Evolutionary conservation across 208 protist genomes (phyloP).

Genomic region (Trypanosoma avium): DNA sequence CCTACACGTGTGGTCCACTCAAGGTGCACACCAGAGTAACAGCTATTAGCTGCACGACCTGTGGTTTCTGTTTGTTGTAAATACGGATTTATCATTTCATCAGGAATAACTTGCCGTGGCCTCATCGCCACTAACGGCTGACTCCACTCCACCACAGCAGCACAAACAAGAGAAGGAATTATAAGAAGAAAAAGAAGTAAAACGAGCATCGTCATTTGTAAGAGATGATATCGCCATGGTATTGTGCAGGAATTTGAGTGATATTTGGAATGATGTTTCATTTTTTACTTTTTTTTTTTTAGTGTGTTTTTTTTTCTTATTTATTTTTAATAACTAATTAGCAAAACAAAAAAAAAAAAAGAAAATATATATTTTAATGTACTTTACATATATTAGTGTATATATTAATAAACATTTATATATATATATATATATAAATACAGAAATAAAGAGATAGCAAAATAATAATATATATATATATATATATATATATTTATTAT

Average conservation of each 20-base stretch:
- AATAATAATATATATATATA: no score
- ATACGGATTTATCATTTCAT: constrained; percentile 17
- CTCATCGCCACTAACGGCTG: constrained; percentile 14
- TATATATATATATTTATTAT: no score
- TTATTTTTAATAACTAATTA: neutral
- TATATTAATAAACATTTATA: neutral
- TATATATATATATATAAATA: neutral
- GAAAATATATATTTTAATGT: neutral
- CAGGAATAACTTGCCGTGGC: neutral
- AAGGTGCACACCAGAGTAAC: constrained; percentile 50
- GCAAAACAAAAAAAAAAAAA: neutral
- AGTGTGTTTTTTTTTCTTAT: neutral
- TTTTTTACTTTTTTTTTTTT: neutral
- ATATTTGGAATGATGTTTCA: neutral
- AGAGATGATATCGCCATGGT: neutral
- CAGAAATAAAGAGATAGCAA: no score
- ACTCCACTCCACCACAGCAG: constrained; percentile 7
- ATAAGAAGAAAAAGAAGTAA: constrained; percentile 3
- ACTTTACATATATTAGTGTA: no score
- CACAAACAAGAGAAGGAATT: neutral
- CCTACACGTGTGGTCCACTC: constrained; percentile 81
- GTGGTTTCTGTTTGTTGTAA: neutral
- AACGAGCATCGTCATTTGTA: neutral
- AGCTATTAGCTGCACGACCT: constrained; percentile 24
- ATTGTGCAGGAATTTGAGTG: neutral